Evolutionary conservation across 2,329 filamentous ascomycete species (phyloP).

Genomic region (Xylariaceae sp.): DNA sequence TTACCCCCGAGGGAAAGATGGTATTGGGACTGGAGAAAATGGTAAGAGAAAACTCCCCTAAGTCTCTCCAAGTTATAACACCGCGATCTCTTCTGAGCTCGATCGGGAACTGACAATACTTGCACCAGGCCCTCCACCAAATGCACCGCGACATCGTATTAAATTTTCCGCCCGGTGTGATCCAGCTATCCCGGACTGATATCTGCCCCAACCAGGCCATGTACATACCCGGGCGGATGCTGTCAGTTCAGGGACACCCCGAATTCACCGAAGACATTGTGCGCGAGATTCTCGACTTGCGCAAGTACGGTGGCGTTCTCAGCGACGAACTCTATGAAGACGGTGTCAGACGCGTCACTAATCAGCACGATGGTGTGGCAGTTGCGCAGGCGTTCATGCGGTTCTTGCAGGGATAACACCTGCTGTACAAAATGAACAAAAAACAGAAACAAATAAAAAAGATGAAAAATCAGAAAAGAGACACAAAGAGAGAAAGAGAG

Average conservation of each 20-base stretch:
- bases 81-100: not conserved
- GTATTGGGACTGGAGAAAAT: slow-evolving; percentile 63
- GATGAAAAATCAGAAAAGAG: not conserved
- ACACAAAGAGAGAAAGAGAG: not conserved
- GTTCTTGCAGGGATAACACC: slow-evolving; percentile 60
- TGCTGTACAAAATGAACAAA: not conserved
- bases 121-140: slow-evolving; percentile 63
- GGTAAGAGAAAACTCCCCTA: slow-evolving; percentile 33
- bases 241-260: slow-evolving; percentile 81
- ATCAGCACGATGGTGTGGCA: slow-evolving; percentile 72
- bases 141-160: slow-evolving; percentile 80
- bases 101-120: slow-evolving; percentile 5
- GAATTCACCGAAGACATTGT: slow-evolving; percentile 74
- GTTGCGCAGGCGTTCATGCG: slow-evolving; percentile 70
- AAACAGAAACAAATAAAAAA: not conserved
- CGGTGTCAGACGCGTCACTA: slow-evolving; percentile 58
- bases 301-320: slow-evolving; percentile 65
- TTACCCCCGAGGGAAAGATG: slow-evolving; percentile 65
- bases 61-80: not conserved
- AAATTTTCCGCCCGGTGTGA: slow-evolving; percentile 55
- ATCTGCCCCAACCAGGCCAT: slow-evolving; percentile 74
- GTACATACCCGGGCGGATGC: slow-evolving; percentile 59
- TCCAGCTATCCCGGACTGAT: slow-evolving; percentile 59
- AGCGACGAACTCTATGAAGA: slow-evolving; percentile 62
- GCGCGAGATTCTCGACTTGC: slow-evolving; percentile 57